A percentile compares a stretch with the other conserved stretches of the same genome.
Conservation (phyloP, 2,329 filamentous ascomycete genomes). For the Parastagonospora avenae region DNA sequence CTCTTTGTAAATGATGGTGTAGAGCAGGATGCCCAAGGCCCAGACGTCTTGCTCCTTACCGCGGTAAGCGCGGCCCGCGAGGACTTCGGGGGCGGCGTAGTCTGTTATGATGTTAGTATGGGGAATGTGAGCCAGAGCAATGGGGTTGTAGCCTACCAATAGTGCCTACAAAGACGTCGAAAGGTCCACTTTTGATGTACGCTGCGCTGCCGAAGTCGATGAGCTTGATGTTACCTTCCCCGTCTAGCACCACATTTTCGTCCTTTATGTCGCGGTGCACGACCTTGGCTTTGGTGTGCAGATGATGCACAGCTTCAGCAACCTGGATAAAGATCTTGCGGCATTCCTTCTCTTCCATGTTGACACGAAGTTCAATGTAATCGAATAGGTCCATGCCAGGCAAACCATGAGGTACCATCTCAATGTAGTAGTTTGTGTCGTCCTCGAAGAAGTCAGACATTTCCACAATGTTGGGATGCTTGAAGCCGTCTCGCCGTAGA, state of each 20-base stretch:
- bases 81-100: slow-evolving; percentile 97
- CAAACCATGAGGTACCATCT: slow-evolving; percentile 93
- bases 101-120: slow-evolving; percentile 59
- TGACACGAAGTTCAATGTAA: slow-evolving; percentile 94
- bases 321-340: slow-evolving; percentile 96
- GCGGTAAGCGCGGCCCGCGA: slow-evolving; percentile 87
- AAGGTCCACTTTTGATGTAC: slow-evolving; percentile 97
- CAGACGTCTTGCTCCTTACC: slow-evolving; percentile 98
- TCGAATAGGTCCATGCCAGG: slow-evolving; percentile 99
- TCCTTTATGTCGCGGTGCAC: slow-evolving; percentile 99
- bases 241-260: slow-evolving; percentile 95
- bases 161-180: slow-evolving; percentile 98
- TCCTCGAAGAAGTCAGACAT: slow-evolving; percentile 77
- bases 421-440: slow-evolving; percentile 95
- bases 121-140: background rate
- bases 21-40: slow-evolving; percentile 94
- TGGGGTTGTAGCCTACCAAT: slow-evolving; percentile 70
- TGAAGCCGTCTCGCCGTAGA: slow-evolving; percentile 72
- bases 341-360: slow-evolving; percentile 95
- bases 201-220: slow-evolving; percentile 98
- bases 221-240: slow-evolving; percentile 92
- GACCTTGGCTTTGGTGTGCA: slow-evolving; percentile 87
- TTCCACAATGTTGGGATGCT: slow-evolving; percentile 69
- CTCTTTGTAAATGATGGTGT: slow-evolving; percentile 99
- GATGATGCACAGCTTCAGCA: slow-evolving; percentile 83